Evolutionary conservation across 2,329 filamentous ascomycete species (phyloP), one percentile per base, ranked within the genome.

Genomic region (Diaporthe aspalathi): DNA sequence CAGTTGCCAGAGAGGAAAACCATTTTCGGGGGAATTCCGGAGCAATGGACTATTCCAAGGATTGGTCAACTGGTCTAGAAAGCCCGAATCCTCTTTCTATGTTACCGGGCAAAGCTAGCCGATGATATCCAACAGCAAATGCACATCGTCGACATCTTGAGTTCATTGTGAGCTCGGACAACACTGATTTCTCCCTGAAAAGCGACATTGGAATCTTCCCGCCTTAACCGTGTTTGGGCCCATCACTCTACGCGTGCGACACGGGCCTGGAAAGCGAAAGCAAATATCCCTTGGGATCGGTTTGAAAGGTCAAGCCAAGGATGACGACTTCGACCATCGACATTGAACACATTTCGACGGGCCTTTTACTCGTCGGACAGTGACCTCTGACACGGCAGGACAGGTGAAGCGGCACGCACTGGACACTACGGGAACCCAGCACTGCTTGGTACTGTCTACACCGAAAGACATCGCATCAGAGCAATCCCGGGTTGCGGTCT

Each of bases 41-140:
- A 49, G 60, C 60, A 63, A 29, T 24, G 20, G n/a, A 24, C 20
- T 7, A 35, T 63, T 49, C 27, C 17, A 49, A 14, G 14, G n/a
- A n/a, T n/a, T n/a, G n/a, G n/a, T n/a, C n/a, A n/a, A 2, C 20
- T 20, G 45, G 45, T 38, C 60, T 50, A 65, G 60, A 65, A 38
- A 29, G n/a, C n/a, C 45, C 14, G 11, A 14, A 8, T 29, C 7
- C 38, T 17, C 5, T 35, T 20, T 5, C 32, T 8, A 9, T 12
- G 6, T 35, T 22, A 50, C 29, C 14, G 14, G n/a, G n/a, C 45
- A 38, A 7, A 65, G 14, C 20, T 32, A 20, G 43, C 43, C 27
- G 45, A 49, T 35, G 43, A 14, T 16, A 24, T 35, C 29, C 17
- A 35, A n/a, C 29, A 63, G 27, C 43, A 17, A 17, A 5, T 14